A percentile compares a stretch with the other conserved stretches of the same genome.
Conservation (phyloP, 2,329 filamentous ascomycete genomes). For the Lecanicillium sp. region DNA sequence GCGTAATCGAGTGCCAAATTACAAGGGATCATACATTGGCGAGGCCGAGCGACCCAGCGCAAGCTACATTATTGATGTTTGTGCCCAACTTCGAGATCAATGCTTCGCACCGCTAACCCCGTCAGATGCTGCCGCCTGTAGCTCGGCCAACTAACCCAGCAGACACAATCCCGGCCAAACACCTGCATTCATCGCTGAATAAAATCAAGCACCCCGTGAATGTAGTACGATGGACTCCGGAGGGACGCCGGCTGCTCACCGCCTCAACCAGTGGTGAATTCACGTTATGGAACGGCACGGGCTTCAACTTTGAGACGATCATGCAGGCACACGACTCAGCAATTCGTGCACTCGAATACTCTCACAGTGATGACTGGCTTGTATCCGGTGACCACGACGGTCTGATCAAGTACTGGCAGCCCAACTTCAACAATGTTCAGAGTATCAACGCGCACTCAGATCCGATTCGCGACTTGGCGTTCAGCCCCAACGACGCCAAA, state of each 20-base stretch:
- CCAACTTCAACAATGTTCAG: constrained; percentile 98
- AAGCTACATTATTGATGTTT: constrained; percentile 84
- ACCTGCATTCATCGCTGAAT: constrained; percentile 95
- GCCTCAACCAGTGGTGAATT: constrained; percentile 97
- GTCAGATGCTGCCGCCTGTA: constrained; percentile 77
- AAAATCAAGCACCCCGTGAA: constrained; percentile 98
- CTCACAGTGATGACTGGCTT: constrained; percentile 94
- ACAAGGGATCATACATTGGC: constrained; percentile 63
- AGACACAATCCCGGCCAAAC: constrained; percentile 87
- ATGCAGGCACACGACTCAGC: constrained; percentile 95
- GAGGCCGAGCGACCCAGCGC: constrained; percentile 79
- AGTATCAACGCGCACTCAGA: constrained; percentile 87
- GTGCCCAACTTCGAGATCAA: constrained; percentile 24
- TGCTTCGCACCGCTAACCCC: constrained; percentile 17
- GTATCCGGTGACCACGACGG: constrained; percentile 94
- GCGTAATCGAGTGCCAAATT: constrained; percentile 64
- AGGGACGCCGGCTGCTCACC: constrained; percentile 84
- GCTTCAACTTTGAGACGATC: constrained; percentile 99
- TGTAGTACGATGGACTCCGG: constrained; percentile 94
- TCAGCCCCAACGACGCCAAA: constrained; percentile 89
- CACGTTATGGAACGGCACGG: constrained; percentile 96
- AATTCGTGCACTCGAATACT: constrained; percentile 78
- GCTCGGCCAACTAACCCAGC: constrained; percentile 68
- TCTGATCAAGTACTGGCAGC: constrained; percentile 96
- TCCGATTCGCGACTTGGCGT: constrained; percentile 84